Percentiles rank a stretch among this genome's conserved stretches.
Conservation (phyloP, 345 rosid genomes). For the Turritis glabra region DNA sequence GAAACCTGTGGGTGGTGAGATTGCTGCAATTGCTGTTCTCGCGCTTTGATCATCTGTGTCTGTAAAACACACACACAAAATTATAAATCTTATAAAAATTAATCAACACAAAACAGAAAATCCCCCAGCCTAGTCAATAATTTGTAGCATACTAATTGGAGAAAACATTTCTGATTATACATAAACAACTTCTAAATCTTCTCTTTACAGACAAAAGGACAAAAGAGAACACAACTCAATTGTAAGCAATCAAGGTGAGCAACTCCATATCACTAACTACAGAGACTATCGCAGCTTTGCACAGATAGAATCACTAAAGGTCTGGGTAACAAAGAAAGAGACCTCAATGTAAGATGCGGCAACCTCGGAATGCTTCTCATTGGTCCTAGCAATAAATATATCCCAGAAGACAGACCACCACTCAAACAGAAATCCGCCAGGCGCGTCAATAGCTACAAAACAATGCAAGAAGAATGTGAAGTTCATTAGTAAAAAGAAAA, state of each 20-base stretch:
- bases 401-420: conserved; percentile 99
- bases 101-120: not conserved
- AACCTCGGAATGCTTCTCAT: conserved; percentile 98
- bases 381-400: conserved; percentile 96
- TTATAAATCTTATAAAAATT: not conserved
- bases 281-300: conserved; percentile 8
- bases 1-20: conserved; percentile 57
- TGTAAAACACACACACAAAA: conserved; percentile 27
- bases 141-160: not conserved
- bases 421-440: conserved; percentile 97
- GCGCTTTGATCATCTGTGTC: conserved; percentile 75
- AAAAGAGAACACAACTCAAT: not conserved
- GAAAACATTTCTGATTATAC: not conserved
- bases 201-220: not conserved
- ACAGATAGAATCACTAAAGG: conserved; percentile 6
- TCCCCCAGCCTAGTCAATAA: not conserved
- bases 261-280: conserved; percentile 3
- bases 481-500: not conserved
- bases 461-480: conserved; percentile 19
- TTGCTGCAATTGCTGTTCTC: conserved; percentile 62
- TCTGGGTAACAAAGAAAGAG: conserved; percentile 12
- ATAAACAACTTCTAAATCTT: conserved; percentile 2
- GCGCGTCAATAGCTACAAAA: conserved; percentile 91
- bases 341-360: conserved; percentile 99
- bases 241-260: conserved; percentile 7